Conservation (phyloP, 2,329 filamentous ascomycete genomes). For the Penicillium fuscoglaucum region DNA sequence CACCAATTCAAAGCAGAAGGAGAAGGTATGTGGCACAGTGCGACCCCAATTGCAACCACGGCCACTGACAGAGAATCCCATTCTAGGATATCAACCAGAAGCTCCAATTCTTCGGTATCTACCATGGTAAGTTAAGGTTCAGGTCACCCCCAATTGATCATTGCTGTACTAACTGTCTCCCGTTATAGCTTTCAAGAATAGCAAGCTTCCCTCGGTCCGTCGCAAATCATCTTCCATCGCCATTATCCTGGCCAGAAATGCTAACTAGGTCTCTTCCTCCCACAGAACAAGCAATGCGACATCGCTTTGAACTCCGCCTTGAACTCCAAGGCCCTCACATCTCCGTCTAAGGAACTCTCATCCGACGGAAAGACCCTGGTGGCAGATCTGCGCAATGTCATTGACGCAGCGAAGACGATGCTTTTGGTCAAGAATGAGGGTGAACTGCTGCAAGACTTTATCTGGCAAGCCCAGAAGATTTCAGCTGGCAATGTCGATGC, state of each 20-base stretch:
- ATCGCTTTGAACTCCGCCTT: conserved; percentile 88
- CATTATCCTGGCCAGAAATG: not conserved
- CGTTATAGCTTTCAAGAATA: conserved; percentile 71
- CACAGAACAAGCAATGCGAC: conserved; percentile 90
- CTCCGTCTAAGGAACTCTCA: conserved; percentile 75
- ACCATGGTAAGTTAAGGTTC: conserved; percentile 52
- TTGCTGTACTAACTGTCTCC: conserved; percentile 11
- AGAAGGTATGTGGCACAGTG: conserved; percentile 53
- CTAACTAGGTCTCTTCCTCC: conserved; percentile 5
- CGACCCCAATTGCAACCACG: not conserved
- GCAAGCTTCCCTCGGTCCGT: conserved; percentile 86
- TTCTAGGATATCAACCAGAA: conserved; percentile 78
- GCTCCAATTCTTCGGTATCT: conserved; percentile 91
- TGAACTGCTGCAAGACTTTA: conserved; percentile 92
- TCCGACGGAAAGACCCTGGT: conserved; percentile 78
- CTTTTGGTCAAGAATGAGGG: conserved; percentile 93
- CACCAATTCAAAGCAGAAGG: conserved; percentile 71
- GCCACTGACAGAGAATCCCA: conserved; percentile 13
- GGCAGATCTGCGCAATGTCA: conserved; percentile 72
- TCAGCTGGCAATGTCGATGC: conserved; percentile 64
- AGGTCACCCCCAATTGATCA: not conserved
- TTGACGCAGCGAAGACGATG: conserved; percentile 80
- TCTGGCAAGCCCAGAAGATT: conserved; percentile 86
- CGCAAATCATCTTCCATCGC: not conserved
- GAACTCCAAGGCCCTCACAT: conserved; percentile 66